Evolutionary conservation across 179 eudicot genomes (phyloP).

Genomic region (Sideroxylon spinosum): DNA sequence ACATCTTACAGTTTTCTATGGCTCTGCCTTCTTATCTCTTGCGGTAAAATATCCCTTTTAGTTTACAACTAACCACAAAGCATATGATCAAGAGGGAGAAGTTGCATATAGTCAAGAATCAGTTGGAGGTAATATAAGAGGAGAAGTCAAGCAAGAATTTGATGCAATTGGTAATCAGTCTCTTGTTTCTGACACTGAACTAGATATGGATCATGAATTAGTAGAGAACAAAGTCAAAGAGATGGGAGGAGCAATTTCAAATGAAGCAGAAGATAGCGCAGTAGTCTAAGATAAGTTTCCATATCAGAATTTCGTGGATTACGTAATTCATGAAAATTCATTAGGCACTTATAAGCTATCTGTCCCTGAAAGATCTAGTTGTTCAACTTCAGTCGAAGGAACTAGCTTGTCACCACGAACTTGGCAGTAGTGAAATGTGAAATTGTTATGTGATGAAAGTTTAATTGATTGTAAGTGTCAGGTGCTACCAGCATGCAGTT

Average conservation of each 20-base stretch:
- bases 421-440: neutral
- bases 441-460: neutral
- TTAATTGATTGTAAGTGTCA: neutral
- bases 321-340: neutral
- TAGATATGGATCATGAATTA: neutral
- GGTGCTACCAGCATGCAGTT: neutral
- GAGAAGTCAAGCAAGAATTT: conserved; percentile 28
- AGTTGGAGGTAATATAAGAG: conserved; percentile 28
- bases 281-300: neutral
- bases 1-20: conserved; percentile 24
- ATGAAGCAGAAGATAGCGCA: neutral
- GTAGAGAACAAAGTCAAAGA: neutral
- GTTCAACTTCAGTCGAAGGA: neutral
- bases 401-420: neutral
- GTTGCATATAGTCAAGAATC: conserved; percentile 33
- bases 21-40: conserved; percentile 88
- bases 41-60: conserved; percentile 69
- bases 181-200: conserved; percentile 9
- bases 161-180: conserved; percentile 5
- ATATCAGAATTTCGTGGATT: neutral
- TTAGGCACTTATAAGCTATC: neutral
- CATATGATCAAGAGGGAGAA: conserved; percentile 38
- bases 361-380: neutral
- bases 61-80: conserved; percentile 23
- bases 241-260: neutral